Conservation (phyloP, 345 rosid genomes). For the Murraya koenigii region DNA sequence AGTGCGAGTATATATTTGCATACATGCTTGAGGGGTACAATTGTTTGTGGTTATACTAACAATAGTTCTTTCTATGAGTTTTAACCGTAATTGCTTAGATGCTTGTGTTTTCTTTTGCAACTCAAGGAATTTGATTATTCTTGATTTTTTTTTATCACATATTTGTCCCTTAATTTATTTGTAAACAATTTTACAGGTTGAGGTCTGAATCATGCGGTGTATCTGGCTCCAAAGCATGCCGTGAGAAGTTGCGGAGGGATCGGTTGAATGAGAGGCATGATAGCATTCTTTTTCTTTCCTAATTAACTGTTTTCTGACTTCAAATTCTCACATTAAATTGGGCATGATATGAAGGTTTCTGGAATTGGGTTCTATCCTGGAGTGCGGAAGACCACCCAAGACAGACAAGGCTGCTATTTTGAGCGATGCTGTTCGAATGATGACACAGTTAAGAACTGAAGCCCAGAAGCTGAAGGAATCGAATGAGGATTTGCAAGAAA, state of each 20-base stretch:
- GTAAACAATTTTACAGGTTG: conserved; percentile 10
- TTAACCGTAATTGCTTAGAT: neutral
- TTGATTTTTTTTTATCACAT: neutral
- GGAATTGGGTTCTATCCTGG: conserved; percentile 34
- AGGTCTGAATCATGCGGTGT: conserved; percentile 12
- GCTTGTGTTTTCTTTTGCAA: neutral
- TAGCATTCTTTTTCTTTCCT: neutral
- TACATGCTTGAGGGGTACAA: neutral
- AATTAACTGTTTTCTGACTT: neutral
- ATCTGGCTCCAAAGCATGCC: conserved; percentile 28
- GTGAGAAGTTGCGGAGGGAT: conserved; percentile 27
- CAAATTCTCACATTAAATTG: conserved; percentile 5
- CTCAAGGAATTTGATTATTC: neutral
- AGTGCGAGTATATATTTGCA: neutral
- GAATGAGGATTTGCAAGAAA: conserved; percentile 27
- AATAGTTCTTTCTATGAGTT: neutral
- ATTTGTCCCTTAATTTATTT: neutral
- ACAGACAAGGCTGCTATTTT: conserved; percentile 32
- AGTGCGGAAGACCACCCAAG: conserved; percentile 35
- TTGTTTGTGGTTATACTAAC: neutral
- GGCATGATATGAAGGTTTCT: conserved; percentile 26
- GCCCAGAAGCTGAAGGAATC: conserved; percentile 28
- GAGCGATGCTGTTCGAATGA: conserved; percentile 32
- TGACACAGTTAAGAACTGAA: conserved; percentile 29
- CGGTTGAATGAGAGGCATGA: conserved; percentile 26